Conservation (phyloP, 768 basidiomycete species). For the Suillus fuscotomentosus region DNA sequence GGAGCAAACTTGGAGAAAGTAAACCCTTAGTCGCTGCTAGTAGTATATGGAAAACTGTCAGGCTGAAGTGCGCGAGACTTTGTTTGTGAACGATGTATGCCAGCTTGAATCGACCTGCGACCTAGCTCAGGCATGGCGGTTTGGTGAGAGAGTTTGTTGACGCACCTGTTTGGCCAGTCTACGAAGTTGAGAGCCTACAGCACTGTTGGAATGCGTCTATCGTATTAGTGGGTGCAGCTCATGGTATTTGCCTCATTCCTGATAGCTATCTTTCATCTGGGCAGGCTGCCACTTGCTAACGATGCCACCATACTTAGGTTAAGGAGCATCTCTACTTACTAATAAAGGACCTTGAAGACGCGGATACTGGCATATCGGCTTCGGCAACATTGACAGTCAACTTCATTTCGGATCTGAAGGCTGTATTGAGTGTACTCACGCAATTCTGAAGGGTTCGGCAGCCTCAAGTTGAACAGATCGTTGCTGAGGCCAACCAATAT, state of each 20-base stretch:
- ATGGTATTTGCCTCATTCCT: slow-evolving; percentile 17
- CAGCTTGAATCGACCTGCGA: slow-evolving; percentile 15
- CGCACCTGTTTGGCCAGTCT: slow-evolving; percentile 27
- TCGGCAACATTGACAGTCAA: too few species aligned
- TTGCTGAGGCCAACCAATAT: too few species aligned
- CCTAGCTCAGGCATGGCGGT: slow-evolving; percentile 28
- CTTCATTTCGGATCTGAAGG: too few species aligned
- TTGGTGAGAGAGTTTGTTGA: slow-evolving; percentile 20
- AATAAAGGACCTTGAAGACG: slow-evolving; percentile 25
- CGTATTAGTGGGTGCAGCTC: slow-evolving; percentile 30
- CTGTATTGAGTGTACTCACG: too few species aligned
- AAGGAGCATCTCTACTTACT: slow-evolving; percentile 23
- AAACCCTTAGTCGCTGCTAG: too few species aligned
- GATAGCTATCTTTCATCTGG: background rate
- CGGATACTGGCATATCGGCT: slow-evolving; percentile 25
- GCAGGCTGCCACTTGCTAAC: slow-evolving; percentile 11
- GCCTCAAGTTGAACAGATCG: too few species aligned
- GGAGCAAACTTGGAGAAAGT: too few species aligned
- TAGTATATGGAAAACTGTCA: too few species aligned
- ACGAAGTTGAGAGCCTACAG: slow-evolving; percentile 21
- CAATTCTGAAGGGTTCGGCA: too few species aligned
- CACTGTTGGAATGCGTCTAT: slow-evolving; percentile 23
- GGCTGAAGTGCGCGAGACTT: too few species aligned
- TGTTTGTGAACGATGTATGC: too few species aligned
- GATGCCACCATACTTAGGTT: slow-evolving; percentile 27